Conservation (phyloP, 139 green algal species). For the Spirogloea muscicola region DNA sequence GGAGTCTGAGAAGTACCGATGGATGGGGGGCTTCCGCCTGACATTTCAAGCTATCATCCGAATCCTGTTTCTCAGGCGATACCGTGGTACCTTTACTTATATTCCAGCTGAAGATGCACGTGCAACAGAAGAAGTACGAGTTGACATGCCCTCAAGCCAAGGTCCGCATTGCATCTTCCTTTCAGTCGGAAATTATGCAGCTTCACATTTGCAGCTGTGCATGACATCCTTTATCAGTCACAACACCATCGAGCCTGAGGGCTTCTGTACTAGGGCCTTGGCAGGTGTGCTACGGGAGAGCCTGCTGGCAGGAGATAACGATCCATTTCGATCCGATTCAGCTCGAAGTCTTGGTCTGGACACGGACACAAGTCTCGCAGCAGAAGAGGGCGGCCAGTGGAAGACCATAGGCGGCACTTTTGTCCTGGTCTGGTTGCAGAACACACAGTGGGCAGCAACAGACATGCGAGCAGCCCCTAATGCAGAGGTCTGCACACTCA, state of each 20-base stretch:
- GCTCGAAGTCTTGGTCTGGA: no score
- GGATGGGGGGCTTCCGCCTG: slow-evolving; percentile 31
- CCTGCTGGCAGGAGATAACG: no score
- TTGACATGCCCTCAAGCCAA: no score
- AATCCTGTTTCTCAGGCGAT: slow-evolving; percentile 16
- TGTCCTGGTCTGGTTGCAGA: slow-evolving; percentile 14
- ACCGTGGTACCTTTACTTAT: slow-evolving; percentile 5
- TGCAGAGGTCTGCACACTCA: no score
- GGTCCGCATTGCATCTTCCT: neutral
- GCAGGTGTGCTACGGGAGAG: no score
- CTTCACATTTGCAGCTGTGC: neutral
- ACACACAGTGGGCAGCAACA: neutral
- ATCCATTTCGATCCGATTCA: no score
- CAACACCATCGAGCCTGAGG: no score
- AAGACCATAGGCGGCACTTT: neutral
- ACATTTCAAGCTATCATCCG: slow-evolving; percentile 28
- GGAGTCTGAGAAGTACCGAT: slow-evolving; percentile 23
- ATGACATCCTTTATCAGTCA: no score
- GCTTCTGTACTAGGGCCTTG: no score
- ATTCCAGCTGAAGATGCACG: no score
- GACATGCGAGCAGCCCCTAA: no score
- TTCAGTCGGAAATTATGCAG: neutral
- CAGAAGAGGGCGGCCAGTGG: slow-evolving; percentile 7
- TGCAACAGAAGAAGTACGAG: no score
- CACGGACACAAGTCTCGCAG: neutral